Evolutionary conservation across 2,329 filamentous ascomycete species (phyloP).

Genomic region (Bipolaris cookei): DNA sequence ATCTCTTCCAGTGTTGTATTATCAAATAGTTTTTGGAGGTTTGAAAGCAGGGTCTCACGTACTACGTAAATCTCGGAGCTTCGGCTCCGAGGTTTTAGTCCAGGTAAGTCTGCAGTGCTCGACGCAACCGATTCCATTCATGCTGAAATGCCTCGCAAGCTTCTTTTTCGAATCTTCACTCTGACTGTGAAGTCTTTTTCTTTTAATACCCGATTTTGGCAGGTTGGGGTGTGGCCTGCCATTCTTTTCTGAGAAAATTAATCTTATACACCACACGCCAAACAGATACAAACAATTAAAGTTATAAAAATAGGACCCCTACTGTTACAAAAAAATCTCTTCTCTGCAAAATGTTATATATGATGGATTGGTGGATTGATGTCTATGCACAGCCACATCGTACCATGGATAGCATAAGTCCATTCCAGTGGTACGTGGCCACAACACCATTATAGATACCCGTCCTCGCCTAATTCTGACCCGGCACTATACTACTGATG

Average conservation of each 20-base stretch:
- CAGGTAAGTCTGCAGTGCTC: too few relatives aligned
- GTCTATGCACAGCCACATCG: background rate
- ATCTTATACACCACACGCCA: background rate
- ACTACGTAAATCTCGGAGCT: too few relatives aligned
- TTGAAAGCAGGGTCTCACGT: too few relatives aligned
- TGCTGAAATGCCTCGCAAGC: background rate
- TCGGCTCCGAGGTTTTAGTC: too few relatives aligned
- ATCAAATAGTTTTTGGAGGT: too few relatives aligned
- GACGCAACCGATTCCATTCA: too few relatives aligned
- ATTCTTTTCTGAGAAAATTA: background rate
- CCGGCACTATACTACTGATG: background rate
- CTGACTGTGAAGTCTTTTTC: background rate
- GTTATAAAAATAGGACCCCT: background rate
- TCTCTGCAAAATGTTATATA: background rate
- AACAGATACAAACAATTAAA: background rate
- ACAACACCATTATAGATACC: background rate
- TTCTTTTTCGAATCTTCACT: background rate
- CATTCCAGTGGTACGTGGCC: background rate
- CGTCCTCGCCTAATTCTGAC: background rate
- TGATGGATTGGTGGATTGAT: background rate
- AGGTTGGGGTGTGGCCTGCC: background rate
- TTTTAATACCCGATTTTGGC: background rate
- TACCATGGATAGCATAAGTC: background rate
- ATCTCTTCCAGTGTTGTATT: too few relatives aligned
- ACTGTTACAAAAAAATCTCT: background rate